Evolutionary conservation across 2,329 filamentous ascomycete species (phyloP), one percentile per base, ranked within the genome.

Genomic region (Polytolypa hystricis): DNA sequence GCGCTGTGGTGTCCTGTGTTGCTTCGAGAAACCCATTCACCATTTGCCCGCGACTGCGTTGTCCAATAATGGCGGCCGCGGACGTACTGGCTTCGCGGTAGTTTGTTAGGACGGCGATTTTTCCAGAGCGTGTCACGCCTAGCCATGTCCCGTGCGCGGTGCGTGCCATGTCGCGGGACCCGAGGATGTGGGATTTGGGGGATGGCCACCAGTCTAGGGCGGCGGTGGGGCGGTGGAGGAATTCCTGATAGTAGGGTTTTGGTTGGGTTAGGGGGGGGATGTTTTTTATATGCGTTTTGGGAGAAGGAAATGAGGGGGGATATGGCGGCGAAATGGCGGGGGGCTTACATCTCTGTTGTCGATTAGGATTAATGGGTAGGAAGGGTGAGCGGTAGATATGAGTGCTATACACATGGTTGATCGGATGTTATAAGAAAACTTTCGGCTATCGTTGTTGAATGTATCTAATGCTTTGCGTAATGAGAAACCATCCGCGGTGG

Each of bases 331-430:
- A 12, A 7, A 8, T 26, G 11, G 23, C 5, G 15, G 21, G 23
- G 23, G 8, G 41, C 52, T 38, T 57, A 69, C 81, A 64, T 89
- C 83, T 48, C 83, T 74, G 57, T 89, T 89, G 61, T 86, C 76
- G 53, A 86, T 66, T 42, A 84, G 62, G 48, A 89, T 81, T 42
- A 87, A 68, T 17, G 79, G 71, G 59, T 87, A 87, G 46, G 72
- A 66, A 7, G 83, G 82, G 53, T 87, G 82, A 30, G 79, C 71
- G 12, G 81, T 87, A 17, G 81, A 84, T 40, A 84, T 65, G 30
- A 87, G 66, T 33, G 77, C 78, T 61, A 87, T 86, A 55, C 83
- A 87, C 82, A 87, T 87, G 16, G 21, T 21, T 11, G 28, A n/a
- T 7, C n/a, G 21, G 21, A 25, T n/a, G n/a, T n/a, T n/a, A n/a